Evolutionary conservation across 106 monocot species (phyloP).

Genomic region (Allium cepa): DNA sequence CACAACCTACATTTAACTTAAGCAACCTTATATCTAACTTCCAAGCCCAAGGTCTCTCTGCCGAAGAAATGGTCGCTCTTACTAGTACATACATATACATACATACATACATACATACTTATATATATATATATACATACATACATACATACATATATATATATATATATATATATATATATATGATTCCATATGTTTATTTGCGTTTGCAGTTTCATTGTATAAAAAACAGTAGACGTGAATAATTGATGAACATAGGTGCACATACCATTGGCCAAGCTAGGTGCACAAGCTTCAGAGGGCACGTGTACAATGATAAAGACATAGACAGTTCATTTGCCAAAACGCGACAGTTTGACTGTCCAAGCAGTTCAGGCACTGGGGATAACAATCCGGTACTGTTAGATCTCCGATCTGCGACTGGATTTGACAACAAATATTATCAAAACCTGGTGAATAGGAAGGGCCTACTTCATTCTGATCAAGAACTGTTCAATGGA

Average conservation of each 20-base stretch:
- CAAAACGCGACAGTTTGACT: slow-evolving; percentile 17
- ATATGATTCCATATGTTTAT: background rate
- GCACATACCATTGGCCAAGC: slow-evolving; percentile 71
- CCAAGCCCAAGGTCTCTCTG: slow-evolving; percentile 53
- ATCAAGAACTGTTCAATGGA: slow-evolving; percentile 68
- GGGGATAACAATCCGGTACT: slow-evolving; percentile 62
- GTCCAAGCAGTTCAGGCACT: slow-evolving; percentile 26
- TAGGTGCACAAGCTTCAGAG: slow-evolving; percentile 52
- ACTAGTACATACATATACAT: slow-evolving; percentile 20
- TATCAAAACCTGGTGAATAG: slow-evolving; percentile 54
- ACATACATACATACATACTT: too few species aligned
- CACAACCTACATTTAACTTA: slow-evolving; percentile 40
- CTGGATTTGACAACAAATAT: slow-evolving; percentile 59
- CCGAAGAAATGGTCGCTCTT: slow-evolving; percentile 71
- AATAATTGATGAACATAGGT: slow-evolving; percentile 15
- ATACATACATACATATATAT: too few species aligned
- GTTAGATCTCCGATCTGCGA: slow-evolving; percentile 43
- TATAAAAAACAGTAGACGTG: background rate
- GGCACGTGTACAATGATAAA: slow-evolving; percentile 68
- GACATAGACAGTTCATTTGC: slow-evolving; percentile 61
- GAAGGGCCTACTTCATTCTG: slow-evolving; percentile 78
- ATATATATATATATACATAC: too few species aligned
- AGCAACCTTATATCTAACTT: slow-evolving; percentile 62
- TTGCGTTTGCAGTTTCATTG: background rate
- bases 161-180: background rate